Percentiles rank a stretch among this genome's conserved stretches.
Evolutionary conservation across 805 yeast genomes (phyloP).

Genomic region (Pichia occidentalis): DNA sequence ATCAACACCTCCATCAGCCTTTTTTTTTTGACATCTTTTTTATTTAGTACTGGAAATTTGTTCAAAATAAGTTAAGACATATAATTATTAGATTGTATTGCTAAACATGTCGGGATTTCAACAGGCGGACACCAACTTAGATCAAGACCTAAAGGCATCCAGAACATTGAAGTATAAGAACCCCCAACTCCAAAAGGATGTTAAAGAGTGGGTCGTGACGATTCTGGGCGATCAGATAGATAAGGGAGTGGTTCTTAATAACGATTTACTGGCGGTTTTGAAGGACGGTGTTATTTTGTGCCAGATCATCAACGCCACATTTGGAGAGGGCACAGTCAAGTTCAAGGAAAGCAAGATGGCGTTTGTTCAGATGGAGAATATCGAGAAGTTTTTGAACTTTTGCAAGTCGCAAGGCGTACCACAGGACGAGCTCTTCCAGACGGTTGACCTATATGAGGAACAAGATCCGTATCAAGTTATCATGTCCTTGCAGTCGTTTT

Average conservation of each 20-base stretch:
- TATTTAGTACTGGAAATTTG: too few relatives aligned
- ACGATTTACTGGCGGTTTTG: constrained; percentile 47
- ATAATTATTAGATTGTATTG: too few relatives aligned
- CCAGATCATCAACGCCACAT: constrained; percentile 36
- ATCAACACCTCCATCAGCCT: background rate
- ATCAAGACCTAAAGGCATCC: constrained; percentile 49
- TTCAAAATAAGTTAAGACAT: too few relatives aligned
- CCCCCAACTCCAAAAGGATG: constrained; percentile 25
- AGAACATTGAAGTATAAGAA: constrained; percentile 47
- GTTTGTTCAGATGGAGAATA: constrained; percentile 80
- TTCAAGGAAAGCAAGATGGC: constrained; percentile 66
- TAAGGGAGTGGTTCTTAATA: constrained; percentile 19
- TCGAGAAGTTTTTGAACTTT: constrained; percentile 59
- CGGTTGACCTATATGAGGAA: constrained; percentile 65
- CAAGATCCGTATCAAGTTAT: constrained; percentile 74
- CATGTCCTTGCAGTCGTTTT: constrained; percentile 66
- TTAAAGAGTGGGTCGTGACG: constrained; percentile 48
- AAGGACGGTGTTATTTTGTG: constrained; percentile 60
- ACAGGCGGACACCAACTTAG: constrained; percentile 42
- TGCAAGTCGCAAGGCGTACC: constrained; percentile 64
- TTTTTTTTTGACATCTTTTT: too few relatives aligned
- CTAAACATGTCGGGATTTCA: constrained; percentile 2
- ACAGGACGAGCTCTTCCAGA: constrained; percentile 75
- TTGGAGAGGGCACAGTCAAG: constrained; percentile 33
- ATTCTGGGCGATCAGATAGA: constrained; percentile 26